These are phyloP conservation scores for Salix dunnii DNA, from an alignment of 345 rosid species.

Conservation along the genomic window DNA sequence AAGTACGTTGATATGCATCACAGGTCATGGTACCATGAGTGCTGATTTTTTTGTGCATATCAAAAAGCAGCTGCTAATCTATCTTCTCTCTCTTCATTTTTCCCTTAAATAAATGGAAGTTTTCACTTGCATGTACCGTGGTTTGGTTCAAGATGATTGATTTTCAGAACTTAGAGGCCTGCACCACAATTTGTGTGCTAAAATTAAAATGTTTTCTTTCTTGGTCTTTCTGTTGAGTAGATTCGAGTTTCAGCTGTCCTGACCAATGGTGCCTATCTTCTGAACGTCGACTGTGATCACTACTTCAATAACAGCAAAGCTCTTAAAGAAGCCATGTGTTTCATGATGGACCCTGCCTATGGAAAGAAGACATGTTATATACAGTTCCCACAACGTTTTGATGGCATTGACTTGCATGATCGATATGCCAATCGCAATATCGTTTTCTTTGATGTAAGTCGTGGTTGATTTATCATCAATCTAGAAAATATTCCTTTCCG, in stretches of 20 bases:
- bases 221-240: conserved; percentile 39
- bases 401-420: conserved; percentile 98
- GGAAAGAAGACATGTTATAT: conserved; percentile 98
- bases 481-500: background rate
- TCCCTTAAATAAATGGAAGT: background rate
- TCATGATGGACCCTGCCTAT: conserved; percentile 89
- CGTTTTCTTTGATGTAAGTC: conserved; percentile 94
- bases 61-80: no score
- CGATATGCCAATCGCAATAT: conserved; percentile 99
- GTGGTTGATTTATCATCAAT: conserved; percentile 12
- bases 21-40: background rate
- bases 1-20: background rate
- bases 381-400: conserved; percentile 98
- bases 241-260: conserved; percentile 98
- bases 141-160: conserved; percentile 1
- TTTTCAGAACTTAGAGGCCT: background rate
- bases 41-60: background rate
- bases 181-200: background rate
- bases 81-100: background rate
- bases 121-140: background rate
- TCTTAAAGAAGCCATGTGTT: conserved; percentile 98
- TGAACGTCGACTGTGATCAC: conserved; percentile 99
- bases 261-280: conserved; percentile 95
- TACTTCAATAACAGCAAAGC: conserved; percentile 99
- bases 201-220: conserved; percentile 16